A percentile compares a stretch with the other conserved stretches of the same genome.
Evolutionary conservation across 2,329 filamentous ascomycete genomes (phyloP).

Genomic region (Diaporthe ampelina): DNA sequence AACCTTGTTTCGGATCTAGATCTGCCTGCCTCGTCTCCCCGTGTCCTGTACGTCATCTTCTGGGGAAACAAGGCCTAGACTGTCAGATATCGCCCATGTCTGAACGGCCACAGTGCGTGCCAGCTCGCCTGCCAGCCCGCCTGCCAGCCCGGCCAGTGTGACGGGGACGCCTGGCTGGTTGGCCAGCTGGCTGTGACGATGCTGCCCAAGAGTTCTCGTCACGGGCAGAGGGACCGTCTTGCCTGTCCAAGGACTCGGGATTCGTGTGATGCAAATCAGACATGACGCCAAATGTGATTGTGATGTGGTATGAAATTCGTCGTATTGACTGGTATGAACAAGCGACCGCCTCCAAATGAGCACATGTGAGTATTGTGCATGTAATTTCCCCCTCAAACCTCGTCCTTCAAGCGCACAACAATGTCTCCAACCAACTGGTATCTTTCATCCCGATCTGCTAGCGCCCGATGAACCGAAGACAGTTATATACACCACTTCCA

Average conservation of each 20-base stretch:
- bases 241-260: neutral
- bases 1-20: constrained; percentile 29
- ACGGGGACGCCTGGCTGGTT: neutral
- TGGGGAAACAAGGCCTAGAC: constrained; percentile 6
- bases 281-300: neutral
- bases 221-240: too few species aligned
- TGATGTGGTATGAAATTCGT: constrained; percentile 19
- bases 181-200: neutral
- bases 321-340: constrained; percentile 38
- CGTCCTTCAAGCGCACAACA: constrained; percentile 17
- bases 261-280: neutral
- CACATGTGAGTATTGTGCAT: constrained; percentile 32
- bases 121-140: neutral
- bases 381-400: constrained; percentile 17
- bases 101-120: neutral
- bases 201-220: neutral
- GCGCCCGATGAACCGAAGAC: constrained; percentile 36
- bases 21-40: neutral
- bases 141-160: neutral
- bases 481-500: constrained; percentile 36
- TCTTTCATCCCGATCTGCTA: constrained; percentile 36
- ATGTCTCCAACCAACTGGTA: constrained; percentile 29
- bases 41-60: constrained; percentile 22
- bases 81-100: neutral
- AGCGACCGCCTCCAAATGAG: constrained; percentile 24